Conservation (phyloP, 2,329 filamentous ascomycete genomes). For the Xylariaceae sp. region DNA sequence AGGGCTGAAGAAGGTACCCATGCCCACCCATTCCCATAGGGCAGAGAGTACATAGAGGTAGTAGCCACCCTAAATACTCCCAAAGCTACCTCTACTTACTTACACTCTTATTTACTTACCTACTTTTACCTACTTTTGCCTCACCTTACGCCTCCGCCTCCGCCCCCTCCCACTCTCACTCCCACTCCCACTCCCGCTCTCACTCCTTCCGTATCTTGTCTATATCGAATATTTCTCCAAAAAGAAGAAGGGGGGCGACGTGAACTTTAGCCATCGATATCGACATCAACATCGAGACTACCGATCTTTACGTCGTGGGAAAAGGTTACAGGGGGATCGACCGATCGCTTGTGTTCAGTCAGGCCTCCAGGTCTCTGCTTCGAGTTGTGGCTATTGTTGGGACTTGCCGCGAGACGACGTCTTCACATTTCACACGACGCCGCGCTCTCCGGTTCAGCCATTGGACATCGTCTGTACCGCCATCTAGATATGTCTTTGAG, state of each 20-base stretch:
- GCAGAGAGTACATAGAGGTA: no score
- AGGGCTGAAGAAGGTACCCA: slow-evolving; percentile 29
- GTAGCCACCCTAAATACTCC: no score
- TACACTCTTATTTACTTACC: slow-evolving; percentile 4
- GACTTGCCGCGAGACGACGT: not conserved
- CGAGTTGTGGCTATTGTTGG: not conserved
- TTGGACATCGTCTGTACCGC: slow-evolving; percentile 1
- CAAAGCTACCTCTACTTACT: not conserved
- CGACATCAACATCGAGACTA: not conserved
- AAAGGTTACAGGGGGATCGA: slow-evolving; percentile 6
- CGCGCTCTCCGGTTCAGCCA: slow-evolving; percentile 9
- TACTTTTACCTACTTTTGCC: slow-evolving; percentile 9
- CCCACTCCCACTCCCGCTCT: no score
- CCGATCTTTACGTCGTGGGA: not conserved
- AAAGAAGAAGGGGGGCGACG: not conserved
- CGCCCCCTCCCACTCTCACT: slow-evolving; percentile 18
- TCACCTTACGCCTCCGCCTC: slow-evolving; percentile 12
- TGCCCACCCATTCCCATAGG: slow-evolving; percentile 25
- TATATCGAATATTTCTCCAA: not conserved
- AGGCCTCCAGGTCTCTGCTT: not conserved
- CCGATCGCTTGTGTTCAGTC: slow-evolving; percentile 8
- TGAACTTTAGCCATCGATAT: not conserved
- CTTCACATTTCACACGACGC: not conserved
- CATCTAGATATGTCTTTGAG: not conserved
- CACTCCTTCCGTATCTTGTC: no score